phyloP scores from a whole-genome alignment of 108 stramenopile species.

The Cyclostephanos tholiformis region DNA sequence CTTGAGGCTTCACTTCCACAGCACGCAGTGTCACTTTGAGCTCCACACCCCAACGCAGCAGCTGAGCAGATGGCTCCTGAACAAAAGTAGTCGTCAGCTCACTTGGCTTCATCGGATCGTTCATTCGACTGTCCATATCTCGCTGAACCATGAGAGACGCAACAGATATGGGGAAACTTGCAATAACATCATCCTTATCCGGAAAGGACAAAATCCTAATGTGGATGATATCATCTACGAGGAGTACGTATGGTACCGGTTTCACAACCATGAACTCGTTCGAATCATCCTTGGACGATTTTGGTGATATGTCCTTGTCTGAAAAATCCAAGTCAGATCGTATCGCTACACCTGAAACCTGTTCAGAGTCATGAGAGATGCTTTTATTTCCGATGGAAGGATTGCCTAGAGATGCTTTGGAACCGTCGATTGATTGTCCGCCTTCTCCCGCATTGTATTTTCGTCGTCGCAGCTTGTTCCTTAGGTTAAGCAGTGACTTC shows the following conservation, averaged over 20 bases:
- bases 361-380: not conserved
- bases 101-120: slow-evolving; percentile 46
- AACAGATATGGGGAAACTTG: slow-evolving; percentile 48
- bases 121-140: slow-evolving; percentile 31
- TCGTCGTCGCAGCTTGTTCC: slow-evolving; percentile 16
- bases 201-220: slow-evolving; percentile 46
- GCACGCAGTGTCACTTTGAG: slow-evolving; percentile 47
- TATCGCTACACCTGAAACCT: not conserved
- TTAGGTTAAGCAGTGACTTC: not conserved
- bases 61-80: slow-evolving; percentile 44
- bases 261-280: slow-evolving; percentile 19
- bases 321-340: not conserved
- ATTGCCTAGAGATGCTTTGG: slow-evolving; percentile 6
- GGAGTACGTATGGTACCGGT: slow-evolving; percentile 32
- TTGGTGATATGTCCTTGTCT: not conserved
- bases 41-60: slow-evolving; percentile 45
- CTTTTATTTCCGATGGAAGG: slow-evolving; percentile 29
- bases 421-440: slow-evolving; percentile 10
- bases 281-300: not conserved
- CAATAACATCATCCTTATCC: slow-evolving; percentile 36
- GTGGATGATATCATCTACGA: slow-evolving; percentile 45
- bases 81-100: slow-evolving; percentile 46
- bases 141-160: slow-evolving; percentile 44
- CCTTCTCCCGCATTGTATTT: slow-evolving; percentile 9
- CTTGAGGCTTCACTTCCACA: slow-evolving; percentile 44